Evolutionary conservation across 345 rosid species (phyloP).

Genomic region (Alliaria petiolata): DNA sequence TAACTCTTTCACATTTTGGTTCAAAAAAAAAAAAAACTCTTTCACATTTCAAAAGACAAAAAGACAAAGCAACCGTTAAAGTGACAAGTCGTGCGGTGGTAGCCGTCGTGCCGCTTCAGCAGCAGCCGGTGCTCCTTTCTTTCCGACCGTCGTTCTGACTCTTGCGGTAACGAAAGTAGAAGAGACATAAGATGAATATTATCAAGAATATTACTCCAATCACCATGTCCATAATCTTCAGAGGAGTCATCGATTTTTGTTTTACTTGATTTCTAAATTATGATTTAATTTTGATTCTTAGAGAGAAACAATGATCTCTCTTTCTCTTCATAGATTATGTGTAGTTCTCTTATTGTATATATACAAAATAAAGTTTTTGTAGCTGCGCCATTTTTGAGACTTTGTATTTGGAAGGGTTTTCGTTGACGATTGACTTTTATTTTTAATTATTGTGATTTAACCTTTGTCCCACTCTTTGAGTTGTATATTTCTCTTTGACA

Average conservation of each 20-base stretch:
- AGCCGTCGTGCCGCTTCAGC: conserved; percentile 1
- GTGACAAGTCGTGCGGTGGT: not conserved
- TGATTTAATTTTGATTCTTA: not conserved
- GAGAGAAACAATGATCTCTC: not conserved
- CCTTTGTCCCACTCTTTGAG: not conserved
- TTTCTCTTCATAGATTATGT: not conserved
- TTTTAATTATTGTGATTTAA: too few species aligned
- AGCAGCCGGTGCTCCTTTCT: conserved; percentile 15
- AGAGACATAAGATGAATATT: conserved; percentile 20
- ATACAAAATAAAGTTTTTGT: not conserved
- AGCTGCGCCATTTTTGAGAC: not conserved
- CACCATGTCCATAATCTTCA: conserved; percentile 26
- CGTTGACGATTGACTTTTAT: not conserved
- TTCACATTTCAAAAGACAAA: too few species aligned
- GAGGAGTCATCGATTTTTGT: conserved; percentile 10
- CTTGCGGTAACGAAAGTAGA: conserved; percentile 13
- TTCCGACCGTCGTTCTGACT: conserved; percentile 8
- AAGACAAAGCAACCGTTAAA: not conserved
- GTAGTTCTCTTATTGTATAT: not conserved
- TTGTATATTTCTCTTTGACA: not conserved
- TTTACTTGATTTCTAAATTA: not conserved
- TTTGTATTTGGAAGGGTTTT: conserved; percentile 14
- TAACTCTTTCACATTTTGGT: not conserved
- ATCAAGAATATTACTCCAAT: conserved; percentile 20
- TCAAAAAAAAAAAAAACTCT: too few species aligned